Evolutionary conservation across 1,284 basidiomycete species (phyloP), one percentile per base, ranked within the genome.

Genomic region (Taiwanofungus camphoratus): DNA sequence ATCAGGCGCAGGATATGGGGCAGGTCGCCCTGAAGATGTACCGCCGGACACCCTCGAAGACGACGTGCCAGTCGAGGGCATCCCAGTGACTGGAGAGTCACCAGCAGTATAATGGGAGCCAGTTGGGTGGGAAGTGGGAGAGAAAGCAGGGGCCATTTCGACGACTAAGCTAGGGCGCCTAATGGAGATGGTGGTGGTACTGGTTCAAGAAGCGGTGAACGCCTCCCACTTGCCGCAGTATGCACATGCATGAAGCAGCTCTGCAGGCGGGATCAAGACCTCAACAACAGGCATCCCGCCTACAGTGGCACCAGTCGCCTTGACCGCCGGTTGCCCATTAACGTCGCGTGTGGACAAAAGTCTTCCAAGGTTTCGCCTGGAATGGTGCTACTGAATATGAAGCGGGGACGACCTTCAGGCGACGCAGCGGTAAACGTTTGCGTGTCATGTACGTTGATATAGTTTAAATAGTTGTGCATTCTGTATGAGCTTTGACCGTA

Each of bases 191-290:
- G n/a, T n/a, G n/a, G n/a, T n/a, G n/a, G n/a, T n/a, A n/a, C n/a
- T n/a, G n/a, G n/a, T n/a, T n/a, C n/a, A n/a, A n/a, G n/a, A n/a
- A n/a, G n/a, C n/a, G n/a, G n/a, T n/a, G n/a, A n/a, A n/a, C 20
- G 39, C 15, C 31, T 41, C 31, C 39, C 39, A 41, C 30, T 15
- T 33, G 4, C 31, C 31, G 12, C 39, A 41, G 15, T 23, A 15
- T 2, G 29, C 29, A 22, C 39, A 41, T 11, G 18, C 20, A n/a
- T 41, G 31, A 2, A 41, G 4, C 9, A 41, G 16, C 5, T 15
- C 31, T 8, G 7, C 15, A 3, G 1, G 19, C 7, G 30, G 13
- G 7, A 41, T 5, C 7, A 41, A 21, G 3, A 33, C 39, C 39
- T 41, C 31, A 3, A 41, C 4, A 9, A 41, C 12, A 4, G 30